Conservation (phyloP, 495 filamentous ascomycete species). For the Aspergillus leporis region DNA sequence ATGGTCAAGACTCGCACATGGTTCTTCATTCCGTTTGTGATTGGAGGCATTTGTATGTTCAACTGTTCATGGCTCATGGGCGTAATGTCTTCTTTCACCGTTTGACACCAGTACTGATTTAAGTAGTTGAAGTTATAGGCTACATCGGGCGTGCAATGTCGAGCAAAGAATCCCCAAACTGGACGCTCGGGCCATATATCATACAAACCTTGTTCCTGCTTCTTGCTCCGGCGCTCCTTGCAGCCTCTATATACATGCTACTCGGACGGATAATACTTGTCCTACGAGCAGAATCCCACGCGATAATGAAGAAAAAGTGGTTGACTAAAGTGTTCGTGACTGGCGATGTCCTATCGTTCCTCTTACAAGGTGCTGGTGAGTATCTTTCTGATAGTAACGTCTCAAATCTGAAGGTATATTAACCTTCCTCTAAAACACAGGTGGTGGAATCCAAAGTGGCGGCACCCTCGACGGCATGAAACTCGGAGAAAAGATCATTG, state of each 20-base stretch:
- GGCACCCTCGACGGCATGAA: conserved; percentile 18
- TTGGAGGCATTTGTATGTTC: conserved; percentile 56
- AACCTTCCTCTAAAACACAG: not conserved
- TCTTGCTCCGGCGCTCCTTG: conserved; percentile 44
- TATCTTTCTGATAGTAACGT: not conserved
- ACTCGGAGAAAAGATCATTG: conserved; percentile 40
- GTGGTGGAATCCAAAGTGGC: conserved; percentile 17
- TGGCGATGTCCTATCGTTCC: conserved; percentile 22
- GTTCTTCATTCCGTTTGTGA: conserved; percentile 59
- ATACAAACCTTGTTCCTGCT: conserved; percentile 33
- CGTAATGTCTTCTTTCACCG: no score
- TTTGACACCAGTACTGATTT: not conserved
- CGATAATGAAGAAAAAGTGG: conserved; percentile 15
- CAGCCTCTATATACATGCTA: conserved; percentile 57
- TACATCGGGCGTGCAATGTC: conserved; percentile 50
- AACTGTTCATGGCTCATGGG: not conserved
- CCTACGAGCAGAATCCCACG: conserved; percentile 35
- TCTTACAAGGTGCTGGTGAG: conserved; percentile 16
- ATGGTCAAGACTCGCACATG: conserved; percentile 51
- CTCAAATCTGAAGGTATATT: not conserved
- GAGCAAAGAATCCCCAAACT: conserved; percentile 19
- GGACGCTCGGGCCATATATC: conserved; percentile 21
- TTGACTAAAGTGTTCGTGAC: conserved; percentile 25
- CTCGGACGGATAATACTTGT: conserved; percentile 46
- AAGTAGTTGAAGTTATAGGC: conserved; percentile 50